Conservation (phyloP, 495 filamentous ascomycete genomes). For the Annulohypoxylon maeteangense region DNA sequence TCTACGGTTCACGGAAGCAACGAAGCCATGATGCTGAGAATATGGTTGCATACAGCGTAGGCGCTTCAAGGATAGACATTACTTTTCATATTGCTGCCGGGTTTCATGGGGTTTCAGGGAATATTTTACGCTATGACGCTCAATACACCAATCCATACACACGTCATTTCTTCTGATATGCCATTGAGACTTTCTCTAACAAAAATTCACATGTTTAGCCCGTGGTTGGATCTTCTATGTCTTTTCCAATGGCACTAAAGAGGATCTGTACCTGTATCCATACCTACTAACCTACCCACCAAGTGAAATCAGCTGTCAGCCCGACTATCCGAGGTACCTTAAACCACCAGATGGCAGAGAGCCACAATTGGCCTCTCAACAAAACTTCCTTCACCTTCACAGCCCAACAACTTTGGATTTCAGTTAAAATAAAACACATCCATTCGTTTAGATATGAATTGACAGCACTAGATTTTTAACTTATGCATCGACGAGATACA, state of each 20-base stretch:
- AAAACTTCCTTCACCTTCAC: slow-evolving; percentile 15
- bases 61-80: slow-evolving; percentile 36
- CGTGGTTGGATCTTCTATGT: slow-evolving; percentile 2
- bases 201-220: background rate
- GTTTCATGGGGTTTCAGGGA: slow-evolving; percentile 22
- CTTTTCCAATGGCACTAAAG: slow-evolving; percentile 5
- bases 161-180: slow-evolving; percentile 18
- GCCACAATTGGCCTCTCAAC: slow-evolving; percentile 28
- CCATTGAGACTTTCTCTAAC: background rate
- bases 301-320: slow-evolving; percentile 33
- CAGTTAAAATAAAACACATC: background rate
- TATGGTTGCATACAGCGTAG: slow-evolving; percentile 31
- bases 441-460: background rate
- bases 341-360: slow-evolving; percentile 1
- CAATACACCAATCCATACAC: slow-evolving; percentile 23
- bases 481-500: background rate
- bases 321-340: background rate
- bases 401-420: slow-evolving; percentile 12
- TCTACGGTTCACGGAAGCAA: slow-evolving; percentile 29
- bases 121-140: slow-evolving; percentile 24
- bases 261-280: background rate
- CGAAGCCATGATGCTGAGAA: slow-evolving; percentile 38
- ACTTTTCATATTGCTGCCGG: slow-evolving; percentile 27
- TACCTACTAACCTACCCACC: too few relatives aligned
- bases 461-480: background rate